A percentile compares a stretch with the other conserved stretches of the same genome.
phyloP scores from a whole-genome alignment of 78 protist genomes.

The Neovahlkampfia damariscottae region DNA sequence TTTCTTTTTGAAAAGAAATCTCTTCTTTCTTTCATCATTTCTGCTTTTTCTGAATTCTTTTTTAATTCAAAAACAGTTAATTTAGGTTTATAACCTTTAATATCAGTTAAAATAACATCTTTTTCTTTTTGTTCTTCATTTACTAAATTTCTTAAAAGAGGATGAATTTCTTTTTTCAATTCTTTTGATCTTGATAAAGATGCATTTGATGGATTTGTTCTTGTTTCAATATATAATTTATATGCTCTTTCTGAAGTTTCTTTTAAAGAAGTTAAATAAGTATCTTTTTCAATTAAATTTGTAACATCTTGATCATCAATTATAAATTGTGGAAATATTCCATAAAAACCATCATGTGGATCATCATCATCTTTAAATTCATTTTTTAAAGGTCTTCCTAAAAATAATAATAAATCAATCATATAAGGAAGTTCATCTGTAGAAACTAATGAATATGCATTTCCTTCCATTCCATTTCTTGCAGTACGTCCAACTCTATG shows the following conservation, averaged over 20 bases:
- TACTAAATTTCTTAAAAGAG: neutral
- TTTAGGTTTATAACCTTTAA: neutral
- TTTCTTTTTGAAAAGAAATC: neutral
- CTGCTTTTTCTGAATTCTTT: neutral
- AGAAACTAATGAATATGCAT: slow-evolving; percentile 71
- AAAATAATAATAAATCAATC: slow-evolving; percentile 66
- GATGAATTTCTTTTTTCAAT: neutral
- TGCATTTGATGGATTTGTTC: slow-evolving; percentile 53
- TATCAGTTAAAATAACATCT: neutral
- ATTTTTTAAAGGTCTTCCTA: slow-evolving; percentile 16
- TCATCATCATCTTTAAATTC: no score
- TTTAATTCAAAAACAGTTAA: neutral
- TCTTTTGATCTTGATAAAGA: neutral
- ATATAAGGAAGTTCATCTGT: slow-evolving; percentile 84
- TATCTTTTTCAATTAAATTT: neutral
- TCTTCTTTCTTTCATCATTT: neutral
- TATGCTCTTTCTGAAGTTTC: slow-evolving; percentile 40
- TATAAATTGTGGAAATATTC: slow-evolving; percentile 6
- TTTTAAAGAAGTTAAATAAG: neutral
- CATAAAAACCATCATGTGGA: slow-evolving; percentile 9
- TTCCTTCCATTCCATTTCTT: slow-evolving; percentile 92
- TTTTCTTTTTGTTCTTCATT: neutral
- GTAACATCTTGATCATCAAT: neutral
- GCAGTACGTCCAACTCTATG: slow-evolving; percentile 99
- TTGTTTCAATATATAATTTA: slow-evolving; percentile 47